Conservation (phyloP, 2,329 filamentous ascomycete genomes). For the Acarospora socialis region DNA sequence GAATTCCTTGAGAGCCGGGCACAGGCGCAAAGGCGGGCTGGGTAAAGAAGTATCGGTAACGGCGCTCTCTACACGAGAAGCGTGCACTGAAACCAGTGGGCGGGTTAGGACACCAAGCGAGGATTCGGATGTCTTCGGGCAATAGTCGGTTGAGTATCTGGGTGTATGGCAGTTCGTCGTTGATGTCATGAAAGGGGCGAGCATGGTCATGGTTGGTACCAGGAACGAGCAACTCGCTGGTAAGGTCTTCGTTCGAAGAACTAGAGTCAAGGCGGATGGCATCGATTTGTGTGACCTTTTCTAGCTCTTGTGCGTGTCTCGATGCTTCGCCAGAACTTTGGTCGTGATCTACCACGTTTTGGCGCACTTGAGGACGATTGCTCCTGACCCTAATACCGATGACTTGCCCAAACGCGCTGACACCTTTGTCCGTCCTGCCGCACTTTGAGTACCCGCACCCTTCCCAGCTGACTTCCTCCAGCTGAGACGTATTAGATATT, state of each 20-base stretch:
- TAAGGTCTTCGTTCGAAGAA: not conserved
- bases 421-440: slow-evolving; percentile 80
- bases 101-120: slow-evolving; percentile 83
- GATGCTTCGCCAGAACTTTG: slow-evolving; percentile 15
- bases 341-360: slow-evolving; percentile 9
- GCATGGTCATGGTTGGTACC: slow-evolving; percentile 24
- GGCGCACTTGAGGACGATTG: slow-evolving; percentile 54
- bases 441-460: slow-evolving; percentile 89
- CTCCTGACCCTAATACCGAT: slow-evolving; percentile 73
- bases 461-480: slow-evolving; percentile 51
- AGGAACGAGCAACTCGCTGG: slow-evolving; percentile 18
- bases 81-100: slow-evolving; percentile 73
- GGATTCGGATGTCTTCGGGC: slow-evolving; percentile 73
- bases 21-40: slow-evolving; percentile 71
- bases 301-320: slow-evolving; percentile 5
- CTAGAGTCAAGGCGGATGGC: not conserved
- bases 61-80: slow-evolving; percentile 80
- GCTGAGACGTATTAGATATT: slow-evolving; percentile 2
- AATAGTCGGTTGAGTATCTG: slow-evolving; percentile 74
- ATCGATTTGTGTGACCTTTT: slow-evolving; percentile 1
- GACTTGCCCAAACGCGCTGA: slow-evolving; percentile 95
- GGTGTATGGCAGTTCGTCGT: slow-evolving; percentile 73
- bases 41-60: slow-evolving; percentile 96
- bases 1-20: slow-evolving; percentile 38
- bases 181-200: slow-evolving; percentile 47